These are phyloP conservation scores for Candida sp. DNA, from an alignment of 1,139 yeast genomes.

Conservation along the genomic window DNA sequence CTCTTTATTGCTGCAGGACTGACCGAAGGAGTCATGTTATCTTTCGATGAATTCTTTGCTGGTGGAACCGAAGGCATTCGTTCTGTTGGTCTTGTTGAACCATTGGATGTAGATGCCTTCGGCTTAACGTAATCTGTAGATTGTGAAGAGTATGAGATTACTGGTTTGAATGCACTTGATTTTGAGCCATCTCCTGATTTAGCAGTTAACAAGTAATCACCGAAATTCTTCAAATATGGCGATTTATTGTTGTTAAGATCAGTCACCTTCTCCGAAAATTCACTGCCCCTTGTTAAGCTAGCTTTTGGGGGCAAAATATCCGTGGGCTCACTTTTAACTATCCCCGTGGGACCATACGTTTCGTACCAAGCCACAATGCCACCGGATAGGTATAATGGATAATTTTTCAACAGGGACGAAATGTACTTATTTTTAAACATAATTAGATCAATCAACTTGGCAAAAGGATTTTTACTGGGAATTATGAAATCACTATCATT, in stretches of 20 bases:
- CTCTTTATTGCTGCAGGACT: not conserved
- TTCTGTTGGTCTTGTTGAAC: not conserved
- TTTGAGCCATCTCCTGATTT: slow-evolving; percentile 9
- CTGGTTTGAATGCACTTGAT: not conserved
- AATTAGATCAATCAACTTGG: slow-evolving; percentile 52
- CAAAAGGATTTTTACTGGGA: slow-evolving; percentile 42
- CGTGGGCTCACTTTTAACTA: slow-evolving; percentile 15
- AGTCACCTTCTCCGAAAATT: not conserved
- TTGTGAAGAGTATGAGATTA: not conserved
- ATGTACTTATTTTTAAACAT: slow-evolving; percentile 33
- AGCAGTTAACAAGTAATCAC: slow-evolving; percentile 38
- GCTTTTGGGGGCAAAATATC: slow-evolving; percentile 23
- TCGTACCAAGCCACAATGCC: slow-evolving; percentile 40
- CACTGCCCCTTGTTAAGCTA: slow-evolving; percentile 15
- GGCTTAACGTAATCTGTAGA: not conserved
- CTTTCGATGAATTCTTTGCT: not conserved
- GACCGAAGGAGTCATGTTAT: not conserved
- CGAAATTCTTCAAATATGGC: slow-evolving; percentile 35
- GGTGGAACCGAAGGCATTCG: not conserved
- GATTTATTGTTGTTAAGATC: slow-evolving; percentile 5
- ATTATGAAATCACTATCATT: slow-evolving; percentile 21
- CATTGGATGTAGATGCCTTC: not conserved
- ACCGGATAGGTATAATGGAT: slow-evolving; percentile 38
- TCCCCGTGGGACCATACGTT: slow-evolving; percentile 26
- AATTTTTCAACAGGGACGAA: slow-evolving; percentile 29